Conservation (phyloP, 2,329 filamentous ascomycete species). For the Penicillium sp. region DNA sequence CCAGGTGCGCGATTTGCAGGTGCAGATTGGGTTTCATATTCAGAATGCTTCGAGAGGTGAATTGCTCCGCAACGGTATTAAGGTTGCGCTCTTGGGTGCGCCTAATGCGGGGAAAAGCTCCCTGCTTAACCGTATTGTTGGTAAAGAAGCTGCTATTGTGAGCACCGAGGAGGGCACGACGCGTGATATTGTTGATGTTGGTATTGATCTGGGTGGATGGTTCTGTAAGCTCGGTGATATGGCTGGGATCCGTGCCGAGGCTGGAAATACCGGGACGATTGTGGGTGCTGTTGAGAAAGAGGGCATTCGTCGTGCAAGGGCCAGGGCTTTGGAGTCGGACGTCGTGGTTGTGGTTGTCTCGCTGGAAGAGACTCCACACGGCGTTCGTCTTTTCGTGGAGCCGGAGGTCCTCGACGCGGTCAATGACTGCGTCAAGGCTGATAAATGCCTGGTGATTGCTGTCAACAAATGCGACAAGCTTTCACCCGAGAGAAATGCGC, state of each 20-base stretch:
- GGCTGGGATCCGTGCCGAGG: constrained; percentile 67
- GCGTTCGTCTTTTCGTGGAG: constrained; percentile 45
- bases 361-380: constrained; percentile 52
- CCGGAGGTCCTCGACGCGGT: constrained; percentile 54
- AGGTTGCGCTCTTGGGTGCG: constrained; percentile 78
- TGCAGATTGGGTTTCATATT: constrained; percentile 64
- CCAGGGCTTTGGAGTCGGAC: constrained; percentile 76
- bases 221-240: constrained; percentile 94
- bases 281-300: constrained; percentile 80
- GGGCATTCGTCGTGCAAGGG: constrained; percentile 80
- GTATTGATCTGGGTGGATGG: constrained; percentile 82
- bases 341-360: constrained; percentile 77
- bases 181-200: constrained; percentile 86
- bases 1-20: constrained; percentile 59
- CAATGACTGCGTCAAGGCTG: constrained; percentile 46
- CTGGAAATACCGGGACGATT: constrained; percentile 14
- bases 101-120: constrained; percentile 96
- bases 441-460: constrained; percentile 54
- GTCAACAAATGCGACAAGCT: constrained; percentile 59
- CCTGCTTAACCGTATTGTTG: constrained; percentile 82
- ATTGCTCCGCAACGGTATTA: constrained; percentile 77
- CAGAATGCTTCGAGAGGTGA: constrained; percentile 76
- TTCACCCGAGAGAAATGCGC: constrained; percentile 12
- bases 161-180: constrained; percentile 91
- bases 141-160: constrained; percentile 90